Evolutionary conservation across 73 alveolate species (phyloP).

Genomic region (Paraurostyla sp.): DNA sequence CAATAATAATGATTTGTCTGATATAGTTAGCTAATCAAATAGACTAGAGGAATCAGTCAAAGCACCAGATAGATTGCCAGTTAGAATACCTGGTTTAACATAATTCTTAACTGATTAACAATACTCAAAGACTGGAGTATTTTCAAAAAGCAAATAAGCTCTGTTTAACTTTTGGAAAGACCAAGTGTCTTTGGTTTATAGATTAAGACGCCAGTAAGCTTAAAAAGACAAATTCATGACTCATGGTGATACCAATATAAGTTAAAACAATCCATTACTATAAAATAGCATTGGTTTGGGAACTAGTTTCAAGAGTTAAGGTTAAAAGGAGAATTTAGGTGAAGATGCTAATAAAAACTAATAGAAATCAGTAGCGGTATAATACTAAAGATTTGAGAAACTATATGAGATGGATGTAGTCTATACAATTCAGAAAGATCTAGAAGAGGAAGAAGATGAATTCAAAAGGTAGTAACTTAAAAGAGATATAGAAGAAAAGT

Average conservation of each 20-base stretch:
- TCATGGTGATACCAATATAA: background rate
- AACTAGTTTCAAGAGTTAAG: background rate
- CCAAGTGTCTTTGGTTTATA: constrained; percentile 17
- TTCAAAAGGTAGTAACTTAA: background rate
- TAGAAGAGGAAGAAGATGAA: constrained; percentile 43
- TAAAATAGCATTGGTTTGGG: background rate
- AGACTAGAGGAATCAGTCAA: constrained; percentile 47
- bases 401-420: constrained; percentile 66
- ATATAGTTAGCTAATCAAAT: constrained; percentile 1
- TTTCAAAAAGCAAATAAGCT: background rate
- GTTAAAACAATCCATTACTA: background rate
- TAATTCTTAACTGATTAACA: constrained; percentile 11
- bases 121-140: constrained; percentile 39
- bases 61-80: constrained; percentile 32
- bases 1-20: constrained; percentile 14
- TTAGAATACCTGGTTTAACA: constrained; percentile 18
- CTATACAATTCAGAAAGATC: constrained; percentile 60
- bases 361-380: background rate
- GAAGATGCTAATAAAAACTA: background rate
- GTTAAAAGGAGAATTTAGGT: background rate
- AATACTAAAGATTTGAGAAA: constrained; percentile 23
- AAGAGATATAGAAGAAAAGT: background rate
- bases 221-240: background rate
- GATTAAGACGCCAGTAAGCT: background rate
- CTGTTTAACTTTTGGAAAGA: constrained; percentile 52